These are phyloP conservation scores for Amoebophrya sp. DNA, from an alignment of 169 alveolate genomes.

Conservation along the genomic window DNA sequence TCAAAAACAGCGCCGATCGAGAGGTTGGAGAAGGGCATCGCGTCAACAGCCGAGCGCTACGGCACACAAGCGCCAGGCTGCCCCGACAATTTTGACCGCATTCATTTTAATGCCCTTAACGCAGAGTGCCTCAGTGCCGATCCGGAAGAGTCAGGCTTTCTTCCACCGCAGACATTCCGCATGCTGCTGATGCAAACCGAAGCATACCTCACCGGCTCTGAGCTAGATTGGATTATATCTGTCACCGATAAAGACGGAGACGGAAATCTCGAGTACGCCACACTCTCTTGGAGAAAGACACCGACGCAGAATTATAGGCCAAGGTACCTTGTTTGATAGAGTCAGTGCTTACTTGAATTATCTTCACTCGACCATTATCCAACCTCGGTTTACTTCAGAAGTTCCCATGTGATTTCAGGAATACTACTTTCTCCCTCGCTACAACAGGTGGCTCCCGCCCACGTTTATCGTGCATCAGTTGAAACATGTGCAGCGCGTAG, in stretches of 20 bases:
- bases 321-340: no score
- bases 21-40: background rate
- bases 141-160: background rate
- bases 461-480: background rate
- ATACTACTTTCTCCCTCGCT: background rate
- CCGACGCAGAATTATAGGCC: background rate
- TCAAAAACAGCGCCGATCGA: background rate
- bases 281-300: background rate
- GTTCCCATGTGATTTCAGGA: background rate
- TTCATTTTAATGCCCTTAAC: background rate
- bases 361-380: no score
- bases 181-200: background rate
- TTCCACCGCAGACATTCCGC: background rate
- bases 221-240: background rate
- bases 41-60: background rate
- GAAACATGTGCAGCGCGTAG: background rate
- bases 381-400: no score
- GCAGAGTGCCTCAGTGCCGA: background rate
- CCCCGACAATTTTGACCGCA: background rate
- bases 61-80: background rate
- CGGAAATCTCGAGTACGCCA: background rate
- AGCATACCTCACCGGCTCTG: background rate
- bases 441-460: background rate
- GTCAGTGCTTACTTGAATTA: no score
- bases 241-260: background rate